Conservation (phyloP, 345 rosid species). For the Cardamine resedifolia region DNA sequence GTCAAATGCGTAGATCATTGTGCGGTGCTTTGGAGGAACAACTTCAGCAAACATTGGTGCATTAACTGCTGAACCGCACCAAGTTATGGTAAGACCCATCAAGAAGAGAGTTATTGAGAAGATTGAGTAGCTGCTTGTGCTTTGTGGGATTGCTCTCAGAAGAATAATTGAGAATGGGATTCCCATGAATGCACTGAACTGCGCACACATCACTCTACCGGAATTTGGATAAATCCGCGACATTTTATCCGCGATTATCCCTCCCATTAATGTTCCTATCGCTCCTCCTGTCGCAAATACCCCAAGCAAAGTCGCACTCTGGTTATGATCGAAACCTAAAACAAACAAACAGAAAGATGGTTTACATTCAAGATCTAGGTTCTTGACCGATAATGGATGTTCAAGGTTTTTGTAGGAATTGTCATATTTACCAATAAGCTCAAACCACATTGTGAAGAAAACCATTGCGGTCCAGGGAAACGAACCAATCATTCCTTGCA, state of each 20-base stretch:
- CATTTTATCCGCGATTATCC: conserved; percentile 71
- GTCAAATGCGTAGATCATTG: conserved; percentile 94
- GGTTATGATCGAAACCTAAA: conserved; percentile 78
- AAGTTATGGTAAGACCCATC: conserved; percentile 91
- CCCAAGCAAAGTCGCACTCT: conserved; percentile 75
- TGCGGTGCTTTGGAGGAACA: conserved; percentile 81
- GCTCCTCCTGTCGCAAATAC: conserved; percentile 81
- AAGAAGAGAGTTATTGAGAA: conserved; percentile 62
- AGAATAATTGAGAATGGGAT: conserved; percentile 84
- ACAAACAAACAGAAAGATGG: neutral
- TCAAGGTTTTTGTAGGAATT: neutral
- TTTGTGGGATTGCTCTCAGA: conserved; percentile 74
- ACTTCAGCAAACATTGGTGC: conserved; percentile 97
- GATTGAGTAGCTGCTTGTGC: conserved; percentile 55
- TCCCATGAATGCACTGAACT: conserved; percentile 95
- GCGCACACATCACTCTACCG: conserved; percentile 91
- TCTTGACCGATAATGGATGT: neutral
- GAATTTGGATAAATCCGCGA: conserved; percentile 61
- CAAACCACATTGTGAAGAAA: conserved; percentile 96
- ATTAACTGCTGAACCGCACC: conserved; percentile 85
- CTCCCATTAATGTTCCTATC: conserved; percentile 70
- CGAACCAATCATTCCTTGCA: conserved; percentile 89
- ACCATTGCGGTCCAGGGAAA: conserved; percentile 98
- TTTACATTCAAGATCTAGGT: neutral
- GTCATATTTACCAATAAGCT: conserved; percentile 67